Conservation (phyloP, 805 yeast species). For the Lipomyces lipofer region DNA sequence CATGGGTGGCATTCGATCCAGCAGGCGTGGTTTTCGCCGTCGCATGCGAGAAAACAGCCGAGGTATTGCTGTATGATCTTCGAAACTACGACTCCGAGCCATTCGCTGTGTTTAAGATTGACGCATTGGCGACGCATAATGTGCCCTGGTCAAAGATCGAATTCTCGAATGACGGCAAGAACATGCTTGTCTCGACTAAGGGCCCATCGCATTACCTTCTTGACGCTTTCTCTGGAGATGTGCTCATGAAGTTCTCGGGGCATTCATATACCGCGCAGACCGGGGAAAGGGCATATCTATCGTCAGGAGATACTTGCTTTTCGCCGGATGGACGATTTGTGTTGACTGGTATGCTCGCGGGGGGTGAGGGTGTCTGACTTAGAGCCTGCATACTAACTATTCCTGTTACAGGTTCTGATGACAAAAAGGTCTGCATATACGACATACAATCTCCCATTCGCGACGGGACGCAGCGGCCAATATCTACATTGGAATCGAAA, state of each 20-base stretch:
- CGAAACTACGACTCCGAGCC: constrained; percentile 59
- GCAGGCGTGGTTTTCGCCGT: constrained; percentile 79
- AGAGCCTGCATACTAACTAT: neutral
- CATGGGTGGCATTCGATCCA: constrained; percentile 74
- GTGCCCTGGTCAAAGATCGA: constrained; percentile 63
- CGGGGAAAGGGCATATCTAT: constrained; percentile 39
- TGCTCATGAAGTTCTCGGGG: constrained; percentile 51
- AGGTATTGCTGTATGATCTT: constrained; percentile 61
- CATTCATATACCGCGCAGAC: constrained; percentile 47
- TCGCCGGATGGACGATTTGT: constrained; percentile 69
- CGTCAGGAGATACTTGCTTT: constrained; percentile 58
- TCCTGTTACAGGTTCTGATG: constrained; percentile 44
- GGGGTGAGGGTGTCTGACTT: neutral
- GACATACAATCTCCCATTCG: constrained; percentile 39
- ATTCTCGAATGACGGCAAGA: constrained; percentile 75
- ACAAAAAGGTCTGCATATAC: constrained; percentile 56
- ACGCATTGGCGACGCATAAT: constrained; percentile 34
- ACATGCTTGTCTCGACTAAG: constrained; percentile 58
- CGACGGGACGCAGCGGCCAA: constrained; percentile 33
- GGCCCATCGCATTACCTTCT: constrained; percentile 59
- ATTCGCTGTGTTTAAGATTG: constrained; percentile 50
- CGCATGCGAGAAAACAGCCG: constrained; percentile 48
- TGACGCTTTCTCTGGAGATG: constrained; percentile 68
- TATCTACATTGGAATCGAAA: constrained; percentile 29
- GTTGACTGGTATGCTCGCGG: constrained; percentile 48